Percentiles rank a stretch among this genome's conserved stretches.
Conservation (phyloP, 768 basidiomycete genomes). For the Lactifluus echinatus region DNA sequence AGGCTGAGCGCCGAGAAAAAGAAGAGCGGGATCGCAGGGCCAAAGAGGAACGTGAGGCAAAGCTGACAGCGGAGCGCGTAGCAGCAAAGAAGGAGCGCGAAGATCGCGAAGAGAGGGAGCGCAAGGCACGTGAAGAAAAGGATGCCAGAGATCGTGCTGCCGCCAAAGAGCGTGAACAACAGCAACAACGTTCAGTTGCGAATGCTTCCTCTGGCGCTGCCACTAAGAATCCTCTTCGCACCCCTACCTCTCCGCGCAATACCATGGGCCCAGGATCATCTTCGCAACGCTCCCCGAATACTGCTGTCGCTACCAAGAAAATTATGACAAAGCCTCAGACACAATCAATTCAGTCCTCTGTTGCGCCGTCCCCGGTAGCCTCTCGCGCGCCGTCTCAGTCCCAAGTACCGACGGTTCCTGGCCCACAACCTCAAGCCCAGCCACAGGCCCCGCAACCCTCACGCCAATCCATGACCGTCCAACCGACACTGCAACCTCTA, state of each 20-base stretch:
- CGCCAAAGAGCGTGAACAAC: constrained; percentile 29
- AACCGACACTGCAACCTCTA: constrained; percentile 42
- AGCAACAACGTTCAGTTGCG: constrained; percentile 25
- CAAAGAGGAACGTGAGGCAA: constrained; percentile 58
- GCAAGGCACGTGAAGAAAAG: constrained; percentile 26
- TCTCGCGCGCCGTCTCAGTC: constrained; percentile 30
- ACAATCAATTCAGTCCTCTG: constrained; percentile 12
- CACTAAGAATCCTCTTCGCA: constrained; percentile 33
- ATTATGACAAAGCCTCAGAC: constrained; percentile 40
- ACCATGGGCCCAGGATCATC: constrained; percentile 39
- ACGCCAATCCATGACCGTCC: constrained; percentile 36
- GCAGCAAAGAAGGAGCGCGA: constrained; percentile 62
- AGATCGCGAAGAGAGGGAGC: constrained; percentile 29
- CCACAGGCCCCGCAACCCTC: constrained; percentile 32
- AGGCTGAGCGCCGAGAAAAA: constrained; percentile 42
- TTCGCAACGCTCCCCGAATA: constrained; percentile 39
- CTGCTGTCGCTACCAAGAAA: constrained; percentile 50
- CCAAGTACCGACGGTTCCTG: constrained; percentile 27
- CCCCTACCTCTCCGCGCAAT: constrained; percentile 44
- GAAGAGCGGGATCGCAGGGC: constrained; percentile 58
- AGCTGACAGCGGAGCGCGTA: constrained; percentile 41
- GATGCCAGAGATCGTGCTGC: constrained; percentile 34
- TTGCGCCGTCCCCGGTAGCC: constrained; percentile 22
- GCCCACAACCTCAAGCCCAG: constrained; percentile 21
- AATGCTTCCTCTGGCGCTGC: constrained; percentile 30